Conservation (phyloP, 192 early-diverging fungal genomes). For the Irineochytrium annulatum region DNA sequence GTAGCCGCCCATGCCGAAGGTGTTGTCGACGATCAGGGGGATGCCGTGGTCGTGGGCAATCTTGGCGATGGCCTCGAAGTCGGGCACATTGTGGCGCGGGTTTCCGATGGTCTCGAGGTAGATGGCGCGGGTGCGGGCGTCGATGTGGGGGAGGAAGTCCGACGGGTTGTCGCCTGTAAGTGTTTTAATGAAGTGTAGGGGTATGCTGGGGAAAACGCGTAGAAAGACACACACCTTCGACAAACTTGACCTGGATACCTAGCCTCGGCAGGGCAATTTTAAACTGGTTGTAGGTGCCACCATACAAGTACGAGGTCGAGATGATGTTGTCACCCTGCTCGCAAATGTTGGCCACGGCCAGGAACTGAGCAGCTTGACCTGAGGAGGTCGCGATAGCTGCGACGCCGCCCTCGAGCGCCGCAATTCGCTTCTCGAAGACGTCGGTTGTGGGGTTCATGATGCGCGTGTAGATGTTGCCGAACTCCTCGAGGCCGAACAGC, state of each 20-base stretch:
- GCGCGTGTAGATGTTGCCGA: conserved; percentile 80
- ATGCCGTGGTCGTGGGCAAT: conserved; percentile 77
- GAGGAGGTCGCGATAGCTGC: conserved; percentile 62
- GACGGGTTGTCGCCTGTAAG: conserved; percentile 66
- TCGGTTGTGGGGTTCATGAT: conserved; percentile 81
- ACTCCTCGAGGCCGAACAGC: conserved; percentile 66
- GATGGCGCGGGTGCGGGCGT: conserved; percentile 86
- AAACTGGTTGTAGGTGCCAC: conserved; percentile 68
- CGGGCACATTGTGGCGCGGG: conserved; percentile 84
- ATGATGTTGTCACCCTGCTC: conserved; percentile 86
- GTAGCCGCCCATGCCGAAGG: conserved; percentile 89
- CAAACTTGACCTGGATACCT: conserved; percentile 76
- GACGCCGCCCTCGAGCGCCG: conserved; percentile 84
- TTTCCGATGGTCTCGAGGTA: conserved; percentile 92
- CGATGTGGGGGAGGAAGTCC: conserved; percentile 74
- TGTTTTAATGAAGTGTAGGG: conserved; percentile 81
- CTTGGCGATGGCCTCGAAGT: conserved; percentile 77
- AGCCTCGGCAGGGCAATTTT: conserved; percentile 79
- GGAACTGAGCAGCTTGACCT: conserved; percentile 85
- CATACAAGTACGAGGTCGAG: conserved; percentile 58
- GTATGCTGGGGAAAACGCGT: conserved; percentile 66
- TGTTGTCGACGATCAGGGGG: conserved; percentile 94
- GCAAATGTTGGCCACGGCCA: conserved; percentile 73
- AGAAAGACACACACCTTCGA: too few species aligned
- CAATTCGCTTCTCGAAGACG: conserved; percentile 89